These are phyloP conservation scores for Hirsutella rhossiliensis DNA, from an alignment of 2,329 filamentous ascomycete species.

Conservation along the genomic window DNA sequence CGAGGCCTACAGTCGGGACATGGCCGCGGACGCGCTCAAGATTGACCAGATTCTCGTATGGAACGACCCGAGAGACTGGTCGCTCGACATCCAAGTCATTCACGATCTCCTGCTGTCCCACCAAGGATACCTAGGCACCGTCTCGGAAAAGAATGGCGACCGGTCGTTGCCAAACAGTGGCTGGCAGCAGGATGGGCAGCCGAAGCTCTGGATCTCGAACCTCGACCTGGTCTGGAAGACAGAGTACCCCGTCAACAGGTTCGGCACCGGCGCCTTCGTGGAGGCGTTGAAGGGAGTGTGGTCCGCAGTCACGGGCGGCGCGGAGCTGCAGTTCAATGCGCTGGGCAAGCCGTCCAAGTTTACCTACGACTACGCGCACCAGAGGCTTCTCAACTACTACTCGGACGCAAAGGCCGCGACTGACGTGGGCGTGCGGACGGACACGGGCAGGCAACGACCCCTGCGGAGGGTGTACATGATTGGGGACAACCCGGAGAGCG, in stretches of 20 bases:
- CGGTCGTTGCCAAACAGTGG: constrained; percentile 53
- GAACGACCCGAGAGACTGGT: constrained; percentile 96
- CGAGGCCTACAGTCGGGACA: constrained; percentile 21
- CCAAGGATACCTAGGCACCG: constrained; percentile 68
- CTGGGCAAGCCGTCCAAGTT: constrained; percentile 72
- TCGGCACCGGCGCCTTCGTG: constrained; percentile 87
- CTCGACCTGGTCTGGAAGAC: constrained; percentile 85
- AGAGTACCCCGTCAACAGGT: constrained; percentile 68
- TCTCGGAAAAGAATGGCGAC: constrained; percentile 60
- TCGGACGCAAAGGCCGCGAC: constrained; percentile 8
- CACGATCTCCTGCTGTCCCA: constrained; percentile 71
- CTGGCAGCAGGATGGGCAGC: constrained; percentile 76
- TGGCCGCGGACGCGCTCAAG: constrained; percentile 41
- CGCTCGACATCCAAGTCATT: constrained; percentile 75
- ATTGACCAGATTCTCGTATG: constrained; percentile 89
- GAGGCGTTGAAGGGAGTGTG: constrained; percentile 73
- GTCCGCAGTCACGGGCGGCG: constrained; percentile 55
- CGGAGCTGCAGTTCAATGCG: constrained; percentile 47
- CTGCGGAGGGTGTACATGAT: constrained; percentile 83
- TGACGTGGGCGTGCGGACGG: constrained; percentile 3
- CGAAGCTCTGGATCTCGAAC: constrained; percentile 77
- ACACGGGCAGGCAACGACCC: constrained; percentile 26
- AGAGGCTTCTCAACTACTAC: constrained; percentile 49
- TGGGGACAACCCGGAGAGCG: constrained; percentile 79
- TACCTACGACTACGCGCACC: constrained; percentile 72